Percentiles rank a stretch among this genome's conserved stretches.
phyloP scores from a whole-genome alignment of 352 stramenopile genomes.

The Pythium guiyangense region DNA sequence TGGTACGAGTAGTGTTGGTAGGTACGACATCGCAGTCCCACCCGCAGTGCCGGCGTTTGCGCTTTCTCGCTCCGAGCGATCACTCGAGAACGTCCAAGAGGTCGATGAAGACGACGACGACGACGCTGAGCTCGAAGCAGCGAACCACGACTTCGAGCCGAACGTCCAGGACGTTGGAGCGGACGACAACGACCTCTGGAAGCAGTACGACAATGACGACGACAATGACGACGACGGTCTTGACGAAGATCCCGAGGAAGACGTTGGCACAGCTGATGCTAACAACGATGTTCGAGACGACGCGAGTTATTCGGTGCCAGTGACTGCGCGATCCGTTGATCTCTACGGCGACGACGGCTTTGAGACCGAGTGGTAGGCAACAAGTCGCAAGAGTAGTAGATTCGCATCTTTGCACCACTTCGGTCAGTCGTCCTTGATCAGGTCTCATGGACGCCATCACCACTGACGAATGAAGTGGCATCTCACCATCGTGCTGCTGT shows the following conservation, averaged over 20 bases:
- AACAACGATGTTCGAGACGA: slow-evolving; percentile 11
- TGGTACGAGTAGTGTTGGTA: not conserved
- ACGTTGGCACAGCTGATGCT: slow-evolving; percentile 1
- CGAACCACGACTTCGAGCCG: not conserved
- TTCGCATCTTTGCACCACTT: not conserved
- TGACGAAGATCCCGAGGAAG: slow-evolving; percentile 18
- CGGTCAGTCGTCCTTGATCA: not conserved
- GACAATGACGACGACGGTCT: slow-evolving; percentile 11
- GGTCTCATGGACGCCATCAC: not conserved
- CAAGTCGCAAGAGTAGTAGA: not conserved
- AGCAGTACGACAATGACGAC: slow-evolving; percentile 22
- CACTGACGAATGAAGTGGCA: not conserved
- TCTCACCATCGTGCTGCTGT: too few species aligned
- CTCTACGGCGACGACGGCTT: slow-evolving; percentile 57
- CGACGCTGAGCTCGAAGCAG: not conserved
- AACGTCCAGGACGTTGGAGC: not conserved
- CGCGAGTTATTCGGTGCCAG: slow-evolving; percentile 1
- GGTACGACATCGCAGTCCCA: not conserved
- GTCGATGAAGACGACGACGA: slow-evolving; percentile 10
- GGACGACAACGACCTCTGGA: slow-evolving; percentile 18
- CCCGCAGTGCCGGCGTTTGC: not conserved
- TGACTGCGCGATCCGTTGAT: slow-evolving; percentile 19
- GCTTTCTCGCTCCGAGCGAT: slow-evolving; percentile 5
- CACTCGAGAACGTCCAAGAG: slow-evolving; percentile 12
- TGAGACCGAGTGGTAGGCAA: slow-evolving; percentile 33